Base-by-base conservation (phyloP, 306 rosid genomes). In the Quercus dentata region DNA sequence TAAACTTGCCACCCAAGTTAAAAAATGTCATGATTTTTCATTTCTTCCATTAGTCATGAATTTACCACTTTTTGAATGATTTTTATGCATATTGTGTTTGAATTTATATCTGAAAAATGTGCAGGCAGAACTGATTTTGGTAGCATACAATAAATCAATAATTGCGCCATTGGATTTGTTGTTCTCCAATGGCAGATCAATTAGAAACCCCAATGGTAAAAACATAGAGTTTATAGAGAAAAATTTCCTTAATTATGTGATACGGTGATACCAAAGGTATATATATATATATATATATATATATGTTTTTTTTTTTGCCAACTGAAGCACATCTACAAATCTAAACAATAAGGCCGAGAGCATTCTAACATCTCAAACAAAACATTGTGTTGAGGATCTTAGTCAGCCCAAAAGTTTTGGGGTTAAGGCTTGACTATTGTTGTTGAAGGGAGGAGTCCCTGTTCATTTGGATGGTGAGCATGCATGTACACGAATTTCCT, bases 401-500 rank as follows among this genome's bases (percentile, higher is more conserved):
- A 41, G 46, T 2, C 46, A 41, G 46, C 46, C 46, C 46, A 8
- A 41, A 38, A 41, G 46, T 41, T 41, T 41, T 41, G 46, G 46
- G 46, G 46, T 8, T 41, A 41, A 41, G 46, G 46, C 46, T 41
- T 41, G 0, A 3, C 46, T 41, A 41, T 8, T 41, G 12, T 79
- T 64, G 56, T 75, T 67, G 27, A 59, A 33, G 63, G 61, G 51
- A n/a, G 38, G 30, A 77, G 28, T 57, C 33, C n/a, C 33, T 77
- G 59, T 14, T 25, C 33, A 13, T 25, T 62, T 27, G 68, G 33
- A 5, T n/a, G 13, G 2, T 17, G 46, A 28, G 70, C 44, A 49
- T 31, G 54, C 54, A 75, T 61, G 56, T 33, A 72, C 54, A 79
- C 74, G 44, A 31, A 31, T 72, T 64, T 14, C 65, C 62, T 31